Base-by-base conservation (phyloP, 352 stramenopile species). In the Globisporangium nagaii region DNA sequence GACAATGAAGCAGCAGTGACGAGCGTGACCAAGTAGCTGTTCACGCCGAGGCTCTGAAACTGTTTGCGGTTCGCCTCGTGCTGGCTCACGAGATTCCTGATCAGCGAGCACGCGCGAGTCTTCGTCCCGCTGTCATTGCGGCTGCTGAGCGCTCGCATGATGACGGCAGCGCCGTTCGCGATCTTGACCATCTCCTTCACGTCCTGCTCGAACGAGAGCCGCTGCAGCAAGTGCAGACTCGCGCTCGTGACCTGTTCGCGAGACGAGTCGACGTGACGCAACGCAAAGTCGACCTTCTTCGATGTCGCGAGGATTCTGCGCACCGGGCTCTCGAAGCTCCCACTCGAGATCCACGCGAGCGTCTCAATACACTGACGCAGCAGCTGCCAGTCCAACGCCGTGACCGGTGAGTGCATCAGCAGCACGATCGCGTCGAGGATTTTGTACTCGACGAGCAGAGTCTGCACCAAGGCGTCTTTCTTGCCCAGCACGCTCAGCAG, bases 211-310 rank as follows among this genome's bases (percentile, higher is more conserved):
- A 58, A 56, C 0, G 72, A 71, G 5, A 90, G 47, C 22, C 73
- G 65, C 32, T 90, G 75, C 0, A 90, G 61, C 2, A 90, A 28
- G 40, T 86, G 75, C 1, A 88, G 60, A 65, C 74, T 79, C 2
- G 70, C 66, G 27, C 62, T 58, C 9, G 65, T 63, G 7, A 86
- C 59, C 6, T 52, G 36, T 11, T 70, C 62, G 2, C 62, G 49
- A 15, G 58, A 36, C 2, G 68, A 77, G 31, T 86, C 73, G 0
- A 69, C 55, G 39, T 86, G 67, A 0, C 56, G 56, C 20, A 88
- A 53, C 0, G 62, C 50, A 15, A 85, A 69, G 34, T 88, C 73
- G 11, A 86, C 58, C 24, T 84, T 58, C 45, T 86, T 86, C 0
- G 66, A 32, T 2, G 61, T 80, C 2, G 71, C 71, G 37, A 84